A percentile compares a stretch with the other conserved stretches of the same genome.
These are phyloP conservation scores for Mycosphaerella arachidis DNA, from an alignment of 2,329 filamentous ascomycete species.

Conservation along the genomic window DNA sequence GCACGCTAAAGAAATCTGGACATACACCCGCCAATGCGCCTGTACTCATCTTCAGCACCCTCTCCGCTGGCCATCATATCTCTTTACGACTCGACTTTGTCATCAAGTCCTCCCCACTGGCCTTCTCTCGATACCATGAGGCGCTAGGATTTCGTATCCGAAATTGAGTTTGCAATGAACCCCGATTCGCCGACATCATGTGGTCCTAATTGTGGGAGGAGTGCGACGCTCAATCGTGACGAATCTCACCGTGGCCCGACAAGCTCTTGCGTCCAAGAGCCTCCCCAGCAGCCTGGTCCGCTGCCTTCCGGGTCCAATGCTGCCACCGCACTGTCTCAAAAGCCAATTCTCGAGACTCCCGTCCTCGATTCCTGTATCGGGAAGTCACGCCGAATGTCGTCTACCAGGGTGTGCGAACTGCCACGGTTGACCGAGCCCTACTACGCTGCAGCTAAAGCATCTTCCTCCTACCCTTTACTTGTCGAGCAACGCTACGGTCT, in stretches of 20 bases:
- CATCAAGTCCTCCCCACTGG: background rate
- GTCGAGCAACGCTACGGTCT: conserved; percentile 17
- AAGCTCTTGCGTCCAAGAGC: conserved; percentile 2
- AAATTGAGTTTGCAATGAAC: conserved; percentile 10
- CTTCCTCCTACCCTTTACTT: conserved; percentile 8
- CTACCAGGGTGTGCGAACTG: conserved; percentile 1
- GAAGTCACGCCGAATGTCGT: conserved; percentile 10
- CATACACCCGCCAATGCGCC: background rate
- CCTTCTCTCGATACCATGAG: conserved; percentile 1
- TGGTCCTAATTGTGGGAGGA: conserved; percentile 10
- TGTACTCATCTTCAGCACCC: background rate
- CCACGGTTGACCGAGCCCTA: conserved; percentile 9
- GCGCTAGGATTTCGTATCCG: background rate
- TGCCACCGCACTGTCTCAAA: conserved; percentile 9
- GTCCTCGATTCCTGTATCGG: conserved; percentile 15
- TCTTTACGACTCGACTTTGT: background rate
- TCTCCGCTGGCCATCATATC: background rate
- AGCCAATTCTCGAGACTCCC: conserved; percentile 9
- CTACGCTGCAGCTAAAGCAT: conserved; percentile 7
- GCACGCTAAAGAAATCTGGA: background rate
- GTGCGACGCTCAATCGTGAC: conserved; percentile 3
- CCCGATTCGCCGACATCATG: conserved; percentile 4
- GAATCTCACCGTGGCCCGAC: conserved; percentile 1
- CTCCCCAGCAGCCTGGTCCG: conserved; percentile 14
- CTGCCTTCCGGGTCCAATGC: conserved; percentile 18